Base-by-base conservation (phyloP, 2,329 filamentous ascomycete species). In the Verticillium alfalfae region DNA sequence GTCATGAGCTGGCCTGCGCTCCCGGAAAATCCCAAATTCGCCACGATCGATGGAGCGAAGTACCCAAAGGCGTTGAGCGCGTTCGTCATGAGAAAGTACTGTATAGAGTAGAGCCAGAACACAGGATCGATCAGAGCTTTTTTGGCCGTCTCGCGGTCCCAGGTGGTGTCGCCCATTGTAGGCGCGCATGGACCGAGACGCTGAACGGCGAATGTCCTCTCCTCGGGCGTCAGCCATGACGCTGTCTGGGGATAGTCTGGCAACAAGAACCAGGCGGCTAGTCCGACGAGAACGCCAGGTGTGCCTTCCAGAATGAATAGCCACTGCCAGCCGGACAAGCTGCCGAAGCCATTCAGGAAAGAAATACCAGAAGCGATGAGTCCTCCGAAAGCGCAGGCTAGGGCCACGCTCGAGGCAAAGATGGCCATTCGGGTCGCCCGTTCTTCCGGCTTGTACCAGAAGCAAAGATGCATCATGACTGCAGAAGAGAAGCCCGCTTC, bases 361-460 rank as follows among this genome's bases (percentile, higher is more conserved):
- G 74, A 77, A 49, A 84, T 82, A 1, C 76, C 81, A 3, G 69
- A 75, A 0, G 85, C 84, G 0, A 88, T 73, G n/a, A 88, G 75
- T 9, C 85, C 84, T 54, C 83, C 84, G 69, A 88, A 88, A 0
- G 85, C 84, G 26, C 83, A 83, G 0, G 84, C 84, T 7, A 86
- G 70, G 5, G 81, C 80, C 1, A 82, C 82, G 15, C 81, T 83
- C 39, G 79, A 84, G 67, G 83, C 87, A 68, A 87, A 88, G 2
- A 87, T 74, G 2, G 83, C 81, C 38, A 87, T 80, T 1, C 84
- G 76, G 58, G 81, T 85, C 59, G 85, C 83, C 45, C 82, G 74
- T 67, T 88, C 84, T 57, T 82, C 78, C 7, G 82, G 75, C 61
- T 82, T 84, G 63, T 88, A 88, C 83, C 85, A 88, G 76, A 85